These are phyloP conservation scores for Ceratocystiopsis brevicomis DNA, from an alignment of 2,329 filamentous ascomycete species.

Conservation along the genomic window DNA sequence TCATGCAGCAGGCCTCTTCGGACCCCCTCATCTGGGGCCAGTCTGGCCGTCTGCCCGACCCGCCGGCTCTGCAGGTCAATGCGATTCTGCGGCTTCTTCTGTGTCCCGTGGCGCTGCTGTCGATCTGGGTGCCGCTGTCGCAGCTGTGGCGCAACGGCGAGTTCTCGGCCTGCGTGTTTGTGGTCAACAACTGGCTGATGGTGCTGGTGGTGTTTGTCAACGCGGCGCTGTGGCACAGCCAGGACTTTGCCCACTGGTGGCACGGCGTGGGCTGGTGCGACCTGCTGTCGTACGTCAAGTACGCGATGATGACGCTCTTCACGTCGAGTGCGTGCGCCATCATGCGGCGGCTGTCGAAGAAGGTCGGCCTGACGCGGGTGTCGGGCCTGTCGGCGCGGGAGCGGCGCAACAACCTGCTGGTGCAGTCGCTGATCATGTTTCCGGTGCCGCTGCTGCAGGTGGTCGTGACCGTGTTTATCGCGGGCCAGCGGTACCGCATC, in stretches of 20 bases:
- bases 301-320: conserved; percentile 24
- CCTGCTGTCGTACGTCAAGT: conserved; percentile 21
- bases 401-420: conserved; percentile 21
- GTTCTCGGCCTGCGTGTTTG: conserved; percentile 31
- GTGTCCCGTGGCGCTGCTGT: conserved; percentile 23
- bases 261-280: conserved; percentile 35
- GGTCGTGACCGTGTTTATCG: conserved; percentile 27
- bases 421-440: conserved; percentile 36
- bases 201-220: conserved; percentile 32
- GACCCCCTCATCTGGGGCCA: conserved; percentile 4
- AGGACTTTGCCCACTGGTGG: conserved; percentile 32
- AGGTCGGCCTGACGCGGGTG: conserved; percentile 27
- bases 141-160: conserved; percentile 34
- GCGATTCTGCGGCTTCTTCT: conserved; percentile 29
- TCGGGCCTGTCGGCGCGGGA: conserved; percentile 22
- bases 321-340: conserved; percentile 33
- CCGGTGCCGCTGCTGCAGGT: conserved; percentile 31
- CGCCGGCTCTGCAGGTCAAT: conserved; percentile 20
- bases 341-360: conserved; percentile 32
- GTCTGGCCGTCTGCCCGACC: conserved; percentile 1
- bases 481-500: conserved; percentile 29
- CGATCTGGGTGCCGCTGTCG: conserved; percentile 31
- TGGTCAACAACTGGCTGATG: conserved; percentile 24
- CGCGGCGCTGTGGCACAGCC: conserved; percentile 32
- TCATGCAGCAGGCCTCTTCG: not conserved